Conservation (phyloP, 305 asterid species). For the Fraxinus albicans region DNA sequence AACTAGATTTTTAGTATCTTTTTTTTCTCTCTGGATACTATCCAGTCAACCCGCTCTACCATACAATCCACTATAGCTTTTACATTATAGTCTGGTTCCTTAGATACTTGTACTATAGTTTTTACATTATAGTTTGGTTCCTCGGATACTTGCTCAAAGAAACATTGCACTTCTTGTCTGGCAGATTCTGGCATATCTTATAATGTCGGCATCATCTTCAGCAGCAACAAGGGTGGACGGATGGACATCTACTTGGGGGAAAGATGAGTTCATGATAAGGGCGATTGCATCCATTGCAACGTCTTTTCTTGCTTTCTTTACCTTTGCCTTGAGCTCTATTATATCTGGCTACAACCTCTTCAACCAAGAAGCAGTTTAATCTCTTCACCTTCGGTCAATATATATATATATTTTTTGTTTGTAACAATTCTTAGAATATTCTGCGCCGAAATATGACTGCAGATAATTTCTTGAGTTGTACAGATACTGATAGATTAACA, state of each 20-base stretch:
- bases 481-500: slow-evolving; percentile 25
- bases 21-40: background rate
- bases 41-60: background rate
- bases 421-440: background rate
- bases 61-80: background rate
- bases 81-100: background rate
- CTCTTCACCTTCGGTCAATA: background rate
- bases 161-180: background rate
- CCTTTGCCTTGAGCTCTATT: slow-evolving; percentile 46
- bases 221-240: slow-evolving; percentile 46
- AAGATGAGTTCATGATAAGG: slow-evolving; percentile 46
- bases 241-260: slow-evolving; percentile 49
- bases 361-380: slow-evolving; percentile 26
- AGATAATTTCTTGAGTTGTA: slow-evolving; percentile 27
- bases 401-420: background rate
- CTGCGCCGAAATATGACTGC: slow-evolving; percentile 7
- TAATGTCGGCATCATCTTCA: slow-evolving; percentile 49
- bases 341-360: slow-evolving; percentile 45
- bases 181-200: slow-evolving; percentile 47
- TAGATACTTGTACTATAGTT: background rate
- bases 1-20: background rate
- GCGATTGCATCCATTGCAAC: slow-evolving; percentile 41
- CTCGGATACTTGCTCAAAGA: background rate
- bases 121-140: background rate
- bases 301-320: slow-evolving; percentile 42